These are phyloP conservation scores for Larix sibirica DNA, from an alignment of 83 land plant species.

Conservation along the genomic window DNA sequence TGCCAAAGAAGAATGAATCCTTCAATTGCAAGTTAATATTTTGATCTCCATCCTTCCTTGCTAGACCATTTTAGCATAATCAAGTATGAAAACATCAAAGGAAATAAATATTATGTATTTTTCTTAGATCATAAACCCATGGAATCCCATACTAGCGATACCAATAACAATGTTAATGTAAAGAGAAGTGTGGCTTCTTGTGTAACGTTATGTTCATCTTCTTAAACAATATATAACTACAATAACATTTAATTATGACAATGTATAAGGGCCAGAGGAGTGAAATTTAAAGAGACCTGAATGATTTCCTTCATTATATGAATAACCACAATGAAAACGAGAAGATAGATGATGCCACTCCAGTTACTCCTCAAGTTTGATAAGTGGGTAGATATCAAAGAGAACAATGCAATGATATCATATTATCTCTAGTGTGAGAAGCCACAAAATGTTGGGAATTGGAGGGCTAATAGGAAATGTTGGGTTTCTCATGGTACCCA, in stretches of 20 bases:
- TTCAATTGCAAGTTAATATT: not conserved
- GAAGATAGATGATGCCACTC: not conserved
- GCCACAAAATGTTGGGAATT: slow-evolving; percentile 7
- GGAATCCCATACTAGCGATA: not conserved
- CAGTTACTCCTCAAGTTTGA: not conserved
- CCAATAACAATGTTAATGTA: slow-evolving; percentile 16
- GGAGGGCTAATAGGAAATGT: slow-evolving; percentile 13
- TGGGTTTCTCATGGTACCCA: not conserved
- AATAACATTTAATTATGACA: slow-evolving; percentile 16
- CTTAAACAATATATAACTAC: slow-evolving; percentile 13
- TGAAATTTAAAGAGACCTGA: slow-evolving; percentile 3
- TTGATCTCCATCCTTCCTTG: not conserved
- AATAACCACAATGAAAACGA: not conserved
- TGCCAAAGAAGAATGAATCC: not conserved
- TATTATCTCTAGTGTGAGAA: slow-evolving; percentile 17
- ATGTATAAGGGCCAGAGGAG: slow-evolving; percentile 22
- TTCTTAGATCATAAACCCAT: slow-evolving; percentile 20
- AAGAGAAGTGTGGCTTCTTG: slow-evolving; percentile 11
- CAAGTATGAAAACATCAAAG: not conserved
- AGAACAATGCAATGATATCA: not conserved
- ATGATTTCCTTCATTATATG: not conserved
- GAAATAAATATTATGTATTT: slow-evolving; percentile 7
- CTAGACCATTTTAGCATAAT: not conserved
- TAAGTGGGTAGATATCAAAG: too few species aligned
- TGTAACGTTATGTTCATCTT: slow-evolving; percentile 17